A percentile compares a stretch with the other conserved stretches of the same genome.
These are phyloP conservation scores for Termitomyces sp. DNA, from an alignment of 768 basidiomycete genomes.

Conservation along the genomic window DNA sequence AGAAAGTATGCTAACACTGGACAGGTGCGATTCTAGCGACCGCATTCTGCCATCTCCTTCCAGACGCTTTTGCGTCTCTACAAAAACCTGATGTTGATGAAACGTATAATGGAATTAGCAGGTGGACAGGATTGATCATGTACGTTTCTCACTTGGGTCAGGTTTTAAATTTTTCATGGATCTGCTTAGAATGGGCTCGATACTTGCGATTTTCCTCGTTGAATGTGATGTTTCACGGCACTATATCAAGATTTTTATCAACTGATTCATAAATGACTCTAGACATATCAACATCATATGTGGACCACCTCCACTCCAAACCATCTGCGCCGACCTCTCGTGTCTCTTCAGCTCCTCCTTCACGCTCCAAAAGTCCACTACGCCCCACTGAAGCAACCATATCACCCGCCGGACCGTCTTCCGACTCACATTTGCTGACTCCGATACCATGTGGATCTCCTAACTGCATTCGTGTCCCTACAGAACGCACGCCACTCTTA, in stretches of 20 bases:
- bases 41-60: slow-evolving; percentile 76
- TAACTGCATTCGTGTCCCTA: background rate
- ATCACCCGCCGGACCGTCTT: background rate
- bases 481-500: slow-evolving; percentile 10
- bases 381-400: background rate
- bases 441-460: background rate
- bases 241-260: background rate
- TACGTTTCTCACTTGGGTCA: slow-evolving; percentile 29
- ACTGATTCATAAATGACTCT: slow-evolving; percentile 4
- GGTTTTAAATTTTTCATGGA: background rate
- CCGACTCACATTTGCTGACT: background rate
- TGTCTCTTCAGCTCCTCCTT: slow-evolving; percentile 19
- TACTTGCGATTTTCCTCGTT: slow-evolving; percentile 69
- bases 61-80: slow-evolving; percentile 67
- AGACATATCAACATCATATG: slow-evolving; percentile 76
- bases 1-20: background rate
- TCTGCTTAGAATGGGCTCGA: slow-evolving; percentile 46
- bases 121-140: slow-evolving; percentile 71
- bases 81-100: slow-evolving; percentile 38
- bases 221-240: slow-evolving; percentile 54
- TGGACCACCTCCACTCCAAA: slow-evolving; percentile 63
- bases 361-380: slow-evolving; percentile 15
- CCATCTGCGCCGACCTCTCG: slow-evolving; percentile 45
- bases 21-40: slow-evolving; percentile 79
- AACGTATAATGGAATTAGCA: slow-evolving; percentile 42